A percentile compares a stretch with the other conserved stretches of the same genome.
phyloP scores from a whole-genome alignment of 352 stramenopile genomes.

The Phytopythium aichiense region DNA sequence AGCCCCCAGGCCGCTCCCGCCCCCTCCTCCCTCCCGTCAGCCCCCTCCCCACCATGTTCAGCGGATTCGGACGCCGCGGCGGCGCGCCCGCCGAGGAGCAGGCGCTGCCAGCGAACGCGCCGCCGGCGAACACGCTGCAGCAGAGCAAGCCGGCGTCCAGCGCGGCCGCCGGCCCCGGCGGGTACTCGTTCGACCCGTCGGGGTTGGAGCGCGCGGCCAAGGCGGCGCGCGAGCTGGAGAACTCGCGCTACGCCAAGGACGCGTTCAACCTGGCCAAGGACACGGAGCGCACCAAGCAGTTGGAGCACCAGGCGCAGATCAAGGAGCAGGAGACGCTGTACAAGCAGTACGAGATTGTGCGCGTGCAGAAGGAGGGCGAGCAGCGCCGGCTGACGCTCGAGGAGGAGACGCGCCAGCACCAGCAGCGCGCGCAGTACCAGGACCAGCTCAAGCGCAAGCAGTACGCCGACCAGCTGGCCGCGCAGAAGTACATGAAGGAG shows the following conservation, averaged over 20 bases:
- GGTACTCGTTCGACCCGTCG: slow-evolving; percentile 94
- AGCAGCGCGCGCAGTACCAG: slow-evolving; percentile 95
- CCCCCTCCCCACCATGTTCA: slow-evolving; percentile 42
- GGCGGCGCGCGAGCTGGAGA: slow-evolving; percentile 96
- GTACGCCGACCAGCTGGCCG: slow-evolving; percentile 95
- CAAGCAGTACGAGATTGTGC: slow-evolving; percentile 93
- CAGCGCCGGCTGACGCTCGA: slow-evolving; percentile 97
- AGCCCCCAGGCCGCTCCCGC: not conserved
- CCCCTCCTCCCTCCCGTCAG: not conserved
- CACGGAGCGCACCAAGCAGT: slow-evolving; percentile 94
- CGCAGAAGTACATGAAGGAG: slow-evolving; percentile 95
- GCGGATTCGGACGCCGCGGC: slow-evolving; percentile 48
- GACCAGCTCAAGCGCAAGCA: slow-evolving; percentile 99
- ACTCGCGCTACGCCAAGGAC: slow-evolving; percentile 89
- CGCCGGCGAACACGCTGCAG: slow-evolving; percentile 1
- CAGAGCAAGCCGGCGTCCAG: slow-evolving; percentile 19
- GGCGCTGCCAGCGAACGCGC: slow-evolving; percentile 22
- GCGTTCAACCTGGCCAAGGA: slow-evolving; percentile 96
- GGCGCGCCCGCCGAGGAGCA: slow-evolving; percentile 23
- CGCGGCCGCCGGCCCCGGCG: slow-evolving; percentile 21
- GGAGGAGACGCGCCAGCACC: slow-evolving; percentile 96
- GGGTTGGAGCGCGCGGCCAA: slow-evolving; percentile 96
- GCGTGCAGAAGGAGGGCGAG: slow-evolving; percentile 95
- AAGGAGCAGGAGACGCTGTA: slow-evolving; percentile 91
- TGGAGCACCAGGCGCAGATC: slow-evolving; percentile 89